Conservation (phyloP, 192 early-diverging fungal genomes). For the Radiomyces spectabilis region DNA sequence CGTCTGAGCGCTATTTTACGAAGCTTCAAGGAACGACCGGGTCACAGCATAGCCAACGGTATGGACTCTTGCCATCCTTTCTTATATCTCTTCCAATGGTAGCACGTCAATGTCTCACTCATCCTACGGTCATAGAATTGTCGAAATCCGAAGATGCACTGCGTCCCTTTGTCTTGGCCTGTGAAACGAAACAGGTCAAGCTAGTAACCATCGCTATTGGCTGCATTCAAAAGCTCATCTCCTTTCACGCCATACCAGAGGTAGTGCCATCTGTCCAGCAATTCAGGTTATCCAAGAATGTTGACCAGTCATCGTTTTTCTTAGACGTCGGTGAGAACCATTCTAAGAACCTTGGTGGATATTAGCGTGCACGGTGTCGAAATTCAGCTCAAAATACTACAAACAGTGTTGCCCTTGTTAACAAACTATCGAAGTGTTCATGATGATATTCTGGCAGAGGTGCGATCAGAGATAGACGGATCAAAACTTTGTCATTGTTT, state of each 20-base stretch:
- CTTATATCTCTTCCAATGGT: neutral
- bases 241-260: constrained; percentile 68
- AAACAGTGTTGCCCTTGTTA: constrained; percentile 84
- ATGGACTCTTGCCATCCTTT: constrained; percentile 7
- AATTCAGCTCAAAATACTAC: constrained; percentile 89
- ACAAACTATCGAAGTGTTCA: constrained; percentile 75
- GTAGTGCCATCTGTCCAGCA: no score
- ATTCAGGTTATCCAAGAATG: no score
- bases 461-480: constrained; percentile 12
- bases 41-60: constrained; percentile 36
- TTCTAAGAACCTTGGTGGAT: constrained; percentile 65
- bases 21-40: constrained; percentile 48
- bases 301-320: neutral
- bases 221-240: constrained; percentile 73
- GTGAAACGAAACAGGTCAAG: constrained; percentile 77
- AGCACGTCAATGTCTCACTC: neutral
- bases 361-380: constrained; percentile 66
- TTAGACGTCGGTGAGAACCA: constrained; percentile 48
- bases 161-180: constrained; percentile 79
- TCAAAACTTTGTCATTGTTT: neutral
- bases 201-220: constrained; percentile 76
- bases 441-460: constrained; percentile 76
- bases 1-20: constrained; percentile 51
- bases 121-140: constrained; percentile 56
- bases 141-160: constrained; percentile 74